Evolutionary conservation across 129 eudicot species (phyloP), one percentile per base, ranked within the genome.

Genomic region (Flaveria trinervia): DNA sequence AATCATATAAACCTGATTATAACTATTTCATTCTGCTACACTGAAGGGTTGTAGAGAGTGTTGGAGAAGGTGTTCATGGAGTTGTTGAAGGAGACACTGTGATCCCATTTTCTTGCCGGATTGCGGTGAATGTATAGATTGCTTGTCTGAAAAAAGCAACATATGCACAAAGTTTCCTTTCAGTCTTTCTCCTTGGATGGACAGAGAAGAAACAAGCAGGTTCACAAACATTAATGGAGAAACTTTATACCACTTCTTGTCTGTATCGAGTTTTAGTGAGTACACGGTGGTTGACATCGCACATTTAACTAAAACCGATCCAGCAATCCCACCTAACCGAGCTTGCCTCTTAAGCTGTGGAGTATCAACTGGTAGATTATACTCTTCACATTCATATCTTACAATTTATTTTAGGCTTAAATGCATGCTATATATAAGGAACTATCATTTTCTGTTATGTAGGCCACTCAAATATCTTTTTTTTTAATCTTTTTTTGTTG

Each of bases 331-430:
- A 39, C 87, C 97, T 11, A 82, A 91, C 43, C 55, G 87, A 77
- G 99, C 96, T 13, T 91, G 97, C 85, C 96, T 94, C 64, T 85
- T 94, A 39, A 83, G 96, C 60, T 94, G 99, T 80, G 99, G 99
- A 36, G 88, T 89, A 20, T 89, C 99, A 67, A 89, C 97, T 0
- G 96, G 98, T 90, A 92, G 18, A 41, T 30, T 76, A 1, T 41
- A 20, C 43, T 80, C 60, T n/a, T 62, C 3, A 26, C 3, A 41
- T 41, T 22, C 12, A 8, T 20, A 52, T 64, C 44, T 39, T 39
- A 41, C 57, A 23, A 51, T 33, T 68, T 77, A 20, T 25, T 65
- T 56, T 41, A 5, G 13, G 62, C 0, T 1, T 7, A 52, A 9
- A 18, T 20, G 12, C 13, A 7, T 17, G 62, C 62, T 17, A 54